Evolutionary conservation across 1,139 yeast genomes (phyloP).

Genomic region (Candida albicans): DNA sequence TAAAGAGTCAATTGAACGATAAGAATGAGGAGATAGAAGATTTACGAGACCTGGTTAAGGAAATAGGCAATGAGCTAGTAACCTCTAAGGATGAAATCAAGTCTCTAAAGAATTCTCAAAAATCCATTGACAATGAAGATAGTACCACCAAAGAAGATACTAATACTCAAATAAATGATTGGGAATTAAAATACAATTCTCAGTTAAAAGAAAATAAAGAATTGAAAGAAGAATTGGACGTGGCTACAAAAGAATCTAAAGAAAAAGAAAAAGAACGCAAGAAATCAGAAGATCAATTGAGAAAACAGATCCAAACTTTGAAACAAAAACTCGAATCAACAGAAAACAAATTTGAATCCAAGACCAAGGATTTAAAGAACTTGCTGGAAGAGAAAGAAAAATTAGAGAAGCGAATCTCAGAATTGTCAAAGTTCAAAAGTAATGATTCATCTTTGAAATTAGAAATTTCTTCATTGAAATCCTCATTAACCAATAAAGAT

Average conservation of each 20-base stretch:
- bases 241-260: slow-evolving; percentile 9
- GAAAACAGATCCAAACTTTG: slow-evolving; percentile 12
- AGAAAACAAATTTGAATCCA: slow-evolving; percentile 11
- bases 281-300: slow-evolving; percentile 9
- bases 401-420: slow-evolving; percentile 28
- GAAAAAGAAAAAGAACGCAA: slow-evolving; percentile 10
- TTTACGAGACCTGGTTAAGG: slow-evolving; percentile 69
- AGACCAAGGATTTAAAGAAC: slow-evolving; percentile 23
- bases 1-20: slow-evolving; percentile 21
- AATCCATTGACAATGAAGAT: slow-evolving; percentile 5
- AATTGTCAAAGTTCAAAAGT: slow-evolving; percentile 33
- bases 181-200: slow-evolving; percentile 8
- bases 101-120: slow-evolving; percentile 20
- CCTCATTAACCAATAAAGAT: slow-evolving; percentile 48
- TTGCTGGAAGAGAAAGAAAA: slow-evolving; percentile 28
- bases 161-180: slow-evolving; percentile 4
- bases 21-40: slow-evolving; percentile 55
- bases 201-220: slow-evolving; percentile 9
- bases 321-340: slow-evolving; percentile 12
- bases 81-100: slow-evolving; percentile 45
- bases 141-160: neutral
- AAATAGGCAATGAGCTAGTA: slow-evolving; percentile 76
- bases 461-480: slow-evolving; percentile 40
- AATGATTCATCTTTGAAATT: slow-evolving; percentile 43
- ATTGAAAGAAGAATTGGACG: slow-evolving; percentile 8